A percentile compares a stretch with the other conserved stretches of the same genome.
Evolutionary conservation across 306 rosid genomes (phyloP).

Genomic region (Oemleria cerasiformis): DNA sequence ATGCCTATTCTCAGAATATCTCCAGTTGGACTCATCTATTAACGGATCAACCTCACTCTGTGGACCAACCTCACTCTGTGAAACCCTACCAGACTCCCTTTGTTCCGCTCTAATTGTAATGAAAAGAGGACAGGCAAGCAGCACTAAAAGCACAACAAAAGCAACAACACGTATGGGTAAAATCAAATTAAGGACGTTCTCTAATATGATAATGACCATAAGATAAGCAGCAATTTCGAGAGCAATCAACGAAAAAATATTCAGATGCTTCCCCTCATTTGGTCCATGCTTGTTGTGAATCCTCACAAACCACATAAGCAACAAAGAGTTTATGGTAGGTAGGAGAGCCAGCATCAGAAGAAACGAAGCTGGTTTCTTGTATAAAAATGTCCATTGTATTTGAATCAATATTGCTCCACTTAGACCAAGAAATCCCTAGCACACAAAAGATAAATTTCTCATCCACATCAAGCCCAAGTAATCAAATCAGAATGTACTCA

Average conservation of each 20-base stretch:
- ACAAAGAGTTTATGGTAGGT: constrained; percentile 18
- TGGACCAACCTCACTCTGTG: constrained; percentile 6
- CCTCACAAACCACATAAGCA: constrained; percentile 33
- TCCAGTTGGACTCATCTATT: not conserved
- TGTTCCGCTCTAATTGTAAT: constrained; percentile 25
- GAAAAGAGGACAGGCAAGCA: constrained; percentile 22
- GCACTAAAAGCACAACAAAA: constrained; percentile 19
- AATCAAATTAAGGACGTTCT: constrained; percentile 4
- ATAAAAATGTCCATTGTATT: constrained; percentile 16
- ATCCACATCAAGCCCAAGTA: not conserved
- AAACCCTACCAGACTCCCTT: constrained; percentile 14
- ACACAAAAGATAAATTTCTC: constrained; percentile 2
- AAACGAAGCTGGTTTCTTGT: constrained; percentile 22
- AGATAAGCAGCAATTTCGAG: constrained; percentile 24
- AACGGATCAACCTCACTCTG: constrained; percentile 7
- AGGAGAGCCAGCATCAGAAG: constrained; percentile 31
- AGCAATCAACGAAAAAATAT: constrained; percentile 20
- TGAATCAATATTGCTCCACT: constrained; percentile 33
- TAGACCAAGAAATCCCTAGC: constrained; percentile 32
- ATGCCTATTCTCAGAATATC: not conserved
- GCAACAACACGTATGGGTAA: constrained; percentile 2
- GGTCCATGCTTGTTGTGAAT: constrained; percentile 15
- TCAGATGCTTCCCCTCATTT: constrained; percentile 12
- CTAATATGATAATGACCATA: constrained; percentile 10
- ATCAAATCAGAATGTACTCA: not conserved